phyloP scores from a whole-genome alignment of 2,329 filamentous ascomycete species.

The Bipolaris oryzae region DNA sequence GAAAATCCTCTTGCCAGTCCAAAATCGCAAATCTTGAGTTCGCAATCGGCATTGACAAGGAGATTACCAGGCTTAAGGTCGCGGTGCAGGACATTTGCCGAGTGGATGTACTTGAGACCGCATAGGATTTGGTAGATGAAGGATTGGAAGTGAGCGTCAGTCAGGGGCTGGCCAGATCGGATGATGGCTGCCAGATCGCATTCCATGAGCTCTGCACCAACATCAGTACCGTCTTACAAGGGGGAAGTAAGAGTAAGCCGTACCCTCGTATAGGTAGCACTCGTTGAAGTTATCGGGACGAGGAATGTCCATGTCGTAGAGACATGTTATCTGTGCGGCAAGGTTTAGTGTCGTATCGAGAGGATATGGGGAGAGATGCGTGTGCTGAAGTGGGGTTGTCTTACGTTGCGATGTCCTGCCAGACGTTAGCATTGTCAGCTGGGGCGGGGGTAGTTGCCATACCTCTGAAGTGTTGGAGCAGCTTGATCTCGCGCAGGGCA shows the following conservation, averaged over 20 bases:
- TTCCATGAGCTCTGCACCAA: conserved; percentile 86
- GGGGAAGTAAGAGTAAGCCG: conserved; percentile 1
- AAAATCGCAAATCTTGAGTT: conserved; percentile 99
- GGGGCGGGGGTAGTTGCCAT: conserved; percentile 15
- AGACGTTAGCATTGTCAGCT: conserved; percentile 29
- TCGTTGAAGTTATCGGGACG: conserved; percentile 98
- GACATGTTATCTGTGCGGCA: conserved; percentile 81
- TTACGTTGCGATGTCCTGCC: conserved; percentile 56
- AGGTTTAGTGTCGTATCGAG: conserved; percentile 46
- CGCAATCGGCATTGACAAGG: conserved; percentile 97
- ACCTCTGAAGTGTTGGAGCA: conserved; percentile 91
- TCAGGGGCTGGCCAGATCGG: conserved; percentile 92
- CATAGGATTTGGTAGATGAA: conserved; percentile 99
- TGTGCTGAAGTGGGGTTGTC: conserved; percentile 53
- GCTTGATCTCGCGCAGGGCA: conserved; percentile 96
- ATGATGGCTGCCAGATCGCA: conserved; percentile 98
- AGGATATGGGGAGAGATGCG: conserved; percentile 43
- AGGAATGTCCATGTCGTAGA: conserved; percentile 99
- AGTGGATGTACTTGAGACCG: conserved; percentile 98
- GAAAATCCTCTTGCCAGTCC: conserved; percentile 96
- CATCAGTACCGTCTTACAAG: conserved; percentile 27
- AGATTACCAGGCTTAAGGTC: conserved; percentile 97
- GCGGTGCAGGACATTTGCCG: conserved; percentile 94
- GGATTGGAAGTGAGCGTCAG: conserved; percentile 98
- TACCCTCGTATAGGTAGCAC: conserved; percentile 97